These are phyloP conservation scores for Jaapia argillacea DNA, from an alignment of 768 basidiomycete genomes.

Conservation along the genomic window DNA sequence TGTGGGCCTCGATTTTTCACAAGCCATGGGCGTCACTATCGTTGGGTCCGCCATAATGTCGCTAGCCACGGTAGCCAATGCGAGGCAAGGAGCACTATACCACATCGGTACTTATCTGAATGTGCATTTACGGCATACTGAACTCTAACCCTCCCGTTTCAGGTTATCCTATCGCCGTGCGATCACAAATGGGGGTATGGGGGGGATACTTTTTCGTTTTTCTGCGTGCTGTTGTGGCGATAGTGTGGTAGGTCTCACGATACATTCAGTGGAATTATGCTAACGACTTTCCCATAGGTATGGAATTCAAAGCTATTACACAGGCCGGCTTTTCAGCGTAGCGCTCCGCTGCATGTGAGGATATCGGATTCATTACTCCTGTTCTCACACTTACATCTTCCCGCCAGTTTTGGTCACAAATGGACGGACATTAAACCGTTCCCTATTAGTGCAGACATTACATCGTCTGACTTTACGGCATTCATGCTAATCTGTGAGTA, in stretches of 20 bases:
- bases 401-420: slow-evolving; percentile 10
- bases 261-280: neutral
- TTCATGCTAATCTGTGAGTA: slow-evolving; percentile 12
- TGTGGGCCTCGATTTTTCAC: slow-evolving; percentile 14
- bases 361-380: neutral
- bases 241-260: slow-evolving; percentile 7
- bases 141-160: neutral
- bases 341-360: slow-evolving; percentile 9
- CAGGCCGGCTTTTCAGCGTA: slow-evolving; percentile 11
- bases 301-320: slow-evolving; percentile 13
- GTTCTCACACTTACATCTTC: neutral
- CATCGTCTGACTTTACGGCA: slow-evolving; percentile 10
- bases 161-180: slow-evolving; percentile 12
- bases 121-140: neutral
- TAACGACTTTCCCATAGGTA: slow-evolving; percentile 1
- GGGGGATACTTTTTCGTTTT: slow-evolving; percentile 14
- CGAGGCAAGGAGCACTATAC: slow-evolving; percentile 12
- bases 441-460: slow-evolving; percentile 11
- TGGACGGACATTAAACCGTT: slow-evolving; percentile 14
- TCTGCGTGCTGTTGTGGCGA: slow-evolving; percentile 12
- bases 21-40: slow-evolving; percentile 14
- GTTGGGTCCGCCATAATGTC: slow-evolving; percentile 11
- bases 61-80: slow-evolving; percentile 11
- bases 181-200: slow-evolving; percentile 14
- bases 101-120: slow-evolving; percentile 7